Conservation (phyloP, 805 yeast species). For the Teunomyces funiuensis region DNA sequence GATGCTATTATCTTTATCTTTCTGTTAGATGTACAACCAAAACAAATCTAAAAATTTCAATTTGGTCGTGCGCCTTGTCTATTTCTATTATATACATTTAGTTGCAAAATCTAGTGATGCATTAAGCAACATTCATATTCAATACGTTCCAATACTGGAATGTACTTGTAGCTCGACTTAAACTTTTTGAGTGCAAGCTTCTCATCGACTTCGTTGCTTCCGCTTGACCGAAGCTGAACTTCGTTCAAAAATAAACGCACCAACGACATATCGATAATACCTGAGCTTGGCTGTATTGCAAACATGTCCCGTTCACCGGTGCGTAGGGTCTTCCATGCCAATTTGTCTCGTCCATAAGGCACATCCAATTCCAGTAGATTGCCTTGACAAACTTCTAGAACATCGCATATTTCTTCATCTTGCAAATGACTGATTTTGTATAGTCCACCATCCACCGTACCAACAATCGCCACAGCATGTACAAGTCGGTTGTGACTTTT, state of each 20-base stretch:
- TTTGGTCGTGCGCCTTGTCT: slow-evolving; percentile 2
- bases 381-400: background rate
- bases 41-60: slow-evolving; percentile 1
- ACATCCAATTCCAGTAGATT: background rate
- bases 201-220: background rate
- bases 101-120: slow-evolving; percentile 1
- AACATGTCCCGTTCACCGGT: background rate
- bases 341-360: background rate
- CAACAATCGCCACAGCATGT: slow-evolving; percentile 17
- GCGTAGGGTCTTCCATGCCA: background rate
- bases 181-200: background rate
- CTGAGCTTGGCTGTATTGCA: background rate
- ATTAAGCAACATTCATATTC: background rate
- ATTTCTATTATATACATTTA: background rate
- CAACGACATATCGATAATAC: slow-evolving; percentile 1
- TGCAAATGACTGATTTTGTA: slow-evolving; percentile 11
- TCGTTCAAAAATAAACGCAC: background rate
- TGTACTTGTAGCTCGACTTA: background rate
- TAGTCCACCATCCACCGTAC: slow-evolving; percentile 31
- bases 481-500: background rate
- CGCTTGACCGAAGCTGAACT: background rate
- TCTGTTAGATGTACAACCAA: background rate
- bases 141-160: background rate
- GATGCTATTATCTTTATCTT: background rate
- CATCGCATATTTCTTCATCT: background rate